phyloP scores from a whole-genome alignment of 257 asterid species.

The Capsicum rhomboideum region DNA sequence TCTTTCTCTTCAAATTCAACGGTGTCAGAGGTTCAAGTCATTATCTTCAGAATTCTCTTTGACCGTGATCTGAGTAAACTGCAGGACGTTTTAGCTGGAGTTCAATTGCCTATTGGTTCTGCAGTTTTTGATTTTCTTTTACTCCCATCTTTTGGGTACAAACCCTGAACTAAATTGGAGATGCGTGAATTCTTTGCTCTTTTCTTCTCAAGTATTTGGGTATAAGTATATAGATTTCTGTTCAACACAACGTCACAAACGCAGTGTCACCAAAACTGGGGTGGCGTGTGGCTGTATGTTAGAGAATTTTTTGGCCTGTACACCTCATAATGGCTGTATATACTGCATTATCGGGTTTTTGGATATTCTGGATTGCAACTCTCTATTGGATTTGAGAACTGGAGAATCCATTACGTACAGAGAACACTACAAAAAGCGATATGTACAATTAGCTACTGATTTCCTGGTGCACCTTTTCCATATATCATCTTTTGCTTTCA shows the following conservation, averaged over 20 bases:
- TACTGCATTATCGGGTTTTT: slow-evolving; percentile 40
- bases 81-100: slow-evolving; percentile 15
- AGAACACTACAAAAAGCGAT: slow-evolving; percentile 39
- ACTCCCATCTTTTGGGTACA: slow-evolving; percentile 37
- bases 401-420: slow-evolving; percentile 41
- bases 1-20: slow-evolving; percentile 35
- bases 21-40: slow-evolving; percentile 44
- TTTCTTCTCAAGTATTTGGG: not conserved
- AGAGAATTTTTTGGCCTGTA: slow-evolving; percentile 50
- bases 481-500: not conserved
- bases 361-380: slow-evolving; percentile 31
- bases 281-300: slow-evolving; percentile 46
- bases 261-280: slow-evolving; percentile 33
- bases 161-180: slow-evolving; percentile 41
- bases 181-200: slow-evolving; percentile 26
- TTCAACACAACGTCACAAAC: slow-evolving; percentile 4
- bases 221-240: slow-evolving; percentile 9
- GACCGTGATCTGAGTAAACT: slow-evolving; percentile 30
- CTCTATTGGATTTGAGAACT: slow-evolving; percentile 25
- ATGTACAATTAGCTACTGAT: not conserved
- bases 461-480: too few species aligned
- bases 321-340: slow-evolving; percentile 52
- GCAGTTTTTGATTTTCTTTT: slow-evolving; percentile 47
- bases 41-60: slow-evolving; percentile 41
- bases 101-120: slow-evolving; percentile 2